Conservation (phyloP, 352 stramenopile species). For the Phytopythium delawarense region DNA sequence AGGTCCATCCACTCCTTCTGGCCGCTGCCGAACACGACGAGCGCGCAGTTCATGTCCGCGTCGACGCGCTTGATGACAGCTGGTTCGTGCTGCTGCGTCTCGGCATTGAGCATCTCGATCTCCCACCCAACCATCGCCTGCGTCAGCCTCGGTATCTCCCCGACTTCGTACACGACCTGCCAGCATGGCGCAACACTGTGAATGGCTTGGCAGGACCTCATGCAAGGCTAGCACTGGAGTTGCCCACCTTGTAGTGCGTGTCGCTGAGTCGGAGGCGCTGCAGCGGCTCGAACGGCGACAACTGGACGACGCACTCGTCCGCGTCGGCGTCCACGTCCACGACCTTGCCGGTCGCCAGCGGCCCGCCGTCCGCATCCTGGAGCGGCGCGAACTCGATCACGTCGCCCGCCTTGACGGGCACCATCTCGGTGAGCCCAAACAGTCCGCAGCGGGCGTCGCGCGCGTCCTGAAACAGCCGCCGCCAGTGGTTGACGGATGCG, state of each 20-base stretch:
- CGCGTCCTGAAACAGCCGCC: not conserved
- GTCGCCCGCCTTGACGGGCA: constrained; percentile 35
- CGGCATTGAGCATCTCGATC: constrained; percentile 30
- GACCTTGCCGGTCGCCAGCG: constrained; percentile 21
- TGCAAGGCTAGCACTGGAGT: not conserved
- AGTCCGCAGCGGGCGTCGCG: not conserved
- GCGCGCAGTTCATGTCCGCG: constrained; percentile 45
- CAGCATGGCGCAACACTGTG: not conserved
- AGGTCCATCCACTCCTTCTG: constrained; percentile 57
- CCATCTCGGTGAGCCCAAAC: constrained; percentile 1
- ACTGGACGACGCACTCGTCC: constrained; percentile 30
- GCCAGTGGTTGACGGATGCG: too few relatives aligned
- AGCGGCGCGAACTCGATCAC: constrained; percentile 35
- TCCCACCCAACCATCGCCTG: constrained; percentile 37
- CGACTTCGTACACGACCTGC: constrained; percentile 39
- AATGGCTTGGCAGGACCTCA: not conserved
- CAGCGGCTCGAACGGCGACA: constrained; percentile 40
- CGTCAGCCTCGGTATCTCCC: constrained; percentile 28
- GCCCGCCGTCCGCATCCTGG: not conserved
- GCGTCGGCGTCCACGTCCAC: constrained; percentile 20
- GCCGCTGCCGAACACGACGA: constrained; percentile 37
- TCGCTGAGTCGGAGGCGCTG: constrained; percentile 25
- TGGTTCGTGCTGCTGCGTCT: constrained; percentile 15
- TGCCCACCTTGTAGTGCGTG: constrained; percentile 30
- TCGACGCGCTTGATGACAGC: constrained; percentile 49